These are phyloP conservation scores for Biancaea sappan DNA, from an alignment of 306 rosid genomes.

Conservation along the genomic window DNA sequence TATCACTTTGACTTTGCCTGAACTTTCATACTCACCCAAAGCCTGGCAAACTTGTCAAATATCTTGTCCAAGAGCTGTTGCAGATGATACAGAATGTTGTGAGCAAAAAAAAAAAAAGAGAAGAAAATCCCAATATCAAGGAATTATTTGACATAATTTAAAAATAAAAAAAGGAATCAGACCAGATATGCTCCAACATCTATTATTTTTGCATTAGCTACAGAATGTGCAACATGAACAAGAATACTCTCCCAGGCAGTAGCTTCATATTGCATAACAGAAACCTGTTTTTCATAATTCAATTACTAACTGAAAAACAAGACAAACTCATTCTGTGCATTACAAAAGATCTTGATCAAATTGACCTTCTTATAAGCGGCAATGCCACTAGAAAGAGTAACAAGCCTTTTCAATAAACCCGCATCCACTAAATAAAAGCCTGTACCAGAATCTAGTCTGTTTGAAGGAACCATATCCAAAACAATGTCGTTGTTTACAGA, in stretches of 20 bases:
- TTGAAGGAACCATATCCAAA: conserved; percentile 45
- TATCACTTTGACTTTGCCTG: conserved; percentile 59
- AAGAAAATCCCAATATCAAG: conserved; percentile 22
- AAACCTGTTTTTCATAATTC: conserved; percentile 50
- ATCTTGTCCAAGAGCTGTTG: conserved; percentile 70
- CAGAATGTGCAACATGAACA: conserved; percentile 61
- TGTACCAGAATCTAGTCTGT: conserved; percentile 43
- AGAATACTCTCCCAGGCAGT: conserved; percentile 60
- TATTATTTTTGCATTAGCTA: conserved; percentile 61
- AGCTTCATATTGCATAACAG: conserved; percentile 55
- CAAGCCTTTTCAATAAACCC: conserved; percentile 53
- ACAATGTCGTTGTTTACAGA: conserved; percentile 43
- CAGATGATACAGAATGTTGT: conserved; percentile 22
- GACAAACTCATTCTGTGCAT: neutral
- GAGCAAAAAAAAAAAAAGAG: too few relatives aligned
- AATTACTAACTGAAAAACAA: conserved; percentile 23
- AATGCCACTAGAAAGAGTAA: conserved; percentile 49
- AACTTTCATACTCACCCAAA: conserved; percentile 69
- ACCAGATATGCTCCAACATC: conserved; percentile 69
- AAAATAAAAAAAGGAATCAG: conserved; percentile 28
- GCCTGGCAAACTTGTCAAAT: conserved; percentile 61
- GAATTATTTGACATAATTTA: conserved; percentile 14
- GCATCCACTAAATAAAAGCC: conserved; percentile 50
- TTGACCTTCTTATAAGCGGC: conserved; percentile 42
- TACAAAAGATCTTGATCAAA: too few relatives aligned